phyloP scores from a whole-genome alignment of 129 eudicot species.

The Flaveria linearis region DNA sequence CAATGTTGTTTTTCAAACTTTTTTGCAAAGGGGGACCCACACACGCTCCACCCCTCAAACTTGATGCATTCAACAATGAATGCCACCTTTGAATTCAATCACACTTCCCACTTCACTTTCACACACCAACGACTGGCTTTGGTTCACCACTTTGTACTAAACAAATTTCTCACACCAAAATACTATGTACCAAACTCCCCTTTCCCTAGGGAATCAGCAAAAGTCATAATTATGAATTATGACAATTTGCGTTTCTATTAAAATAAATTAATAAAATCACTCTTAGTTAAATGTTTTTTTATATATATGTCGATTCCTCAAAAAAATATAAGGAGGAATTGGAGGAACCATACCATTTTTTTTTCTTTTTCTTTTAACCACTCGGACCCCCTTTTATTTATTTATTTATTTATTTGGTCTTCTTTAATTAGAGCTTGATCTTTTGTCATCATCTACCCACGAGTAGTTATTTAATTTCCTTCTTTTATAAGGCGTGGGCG shows the following conservation, averaged over 20 bases:
- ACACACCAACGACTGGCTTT: conserved; percentile 47
- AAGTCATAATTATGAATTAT: conserved; percentile 54
- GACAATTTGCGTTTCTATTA: conserved; percentile 50
- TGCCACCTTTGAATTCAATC: conserved; percentile 51
- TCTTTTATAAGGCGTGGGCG: conserved; percentile 60
- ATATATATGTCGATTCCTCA: conserved; percentile 43
- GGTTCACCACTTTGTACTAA: conserved; percentile 28
- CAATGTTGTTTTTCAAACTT: conserved; percentile 20
- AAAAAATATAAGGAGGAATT: conserved; percentile 50
- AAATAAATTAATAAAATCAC: conserved; percentile 46
- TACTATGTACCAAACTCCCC: conserved; percentile 65
- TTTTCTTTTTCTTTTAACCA: conserved; percentile 4
- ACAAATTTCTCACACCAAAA: conserved; percentile 50
- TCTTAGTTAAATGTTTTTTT: conserved; percentile 36
- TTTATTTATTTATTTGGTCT: conserved; percentile 9
- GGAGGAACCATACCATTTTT: conserved; percentile 9
- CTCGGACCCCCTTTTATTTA: conserved; percentile 25
- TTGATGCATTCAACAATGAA: conserved; percentile 47
- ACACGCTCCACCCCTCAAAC: conserved; percentile 41
- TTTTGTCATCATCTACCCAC: conserved; percentile 73
- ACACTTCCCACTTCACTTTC: conserved; percentile 42
- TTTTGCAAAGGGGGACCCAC: conserved; percentile 43
- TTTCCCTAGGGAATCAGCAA: conserved; percentile 85
- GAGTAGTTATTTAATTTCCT: conserved; percentile 63
- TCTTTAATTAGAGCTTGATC: conserved; percentile 51